A percentile compares a stretch with the other conserved stretches of the same genome.
phyloP scores from a whole-genome alignment of 345 rosid genomes.

The Stellera chamaejasme region DNA sequence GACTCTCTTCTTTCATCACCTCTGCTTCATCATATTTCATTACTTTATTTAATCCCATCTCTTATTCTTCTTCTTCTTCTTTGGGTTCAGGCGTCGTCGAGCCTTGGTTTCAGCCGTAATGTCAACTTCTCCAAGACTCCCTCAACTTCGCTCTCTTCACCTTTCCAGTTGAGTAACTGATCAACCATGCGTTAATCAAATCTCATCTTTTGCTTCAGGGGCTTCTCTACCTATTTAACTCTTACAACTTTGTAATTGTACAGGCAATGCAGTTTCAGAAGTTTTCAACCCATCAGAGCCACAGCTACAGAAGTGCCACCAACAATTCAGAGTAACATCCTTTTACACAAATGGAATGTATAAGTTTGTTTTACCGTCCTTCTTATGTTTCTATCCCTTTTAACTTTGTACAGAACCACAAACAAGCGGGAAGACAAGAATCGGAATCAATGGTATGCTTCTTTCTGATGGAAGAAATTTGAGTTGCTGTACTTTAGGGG shows the following conservation, averaged over 20 bases:
- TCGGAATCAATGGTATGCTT: conserved; percentile 81
- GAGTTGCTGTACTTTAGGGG: no score
- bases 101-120: conserved; percentile 29
- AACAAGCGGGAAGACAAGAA: conserved; percentile 52
- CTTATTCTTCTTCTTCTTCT: neutral
- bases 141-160: conserved; percentile 30
- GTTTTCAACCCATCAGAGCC: conserved; percentile 61
- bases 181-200: neutral
- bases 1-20: neutral
- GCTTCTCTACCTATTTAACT: neutral
- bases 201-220: neutral
- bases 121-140: conserved; percentile 21
- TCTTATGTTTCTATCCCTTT: conserved; percentile 17
- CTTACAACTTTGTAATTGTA: neutral
- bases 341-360: neutral
- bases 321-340: conserved; percentile 45
- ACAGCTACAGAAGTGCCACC: conserved; percentile 74
- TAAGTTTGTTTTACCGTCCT: conserved; percentile 13
- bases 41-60: neutral
- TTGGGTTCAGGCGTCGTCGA: conserved; percentile 30
- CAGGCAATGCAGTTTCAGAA: conserved; percentile 38
- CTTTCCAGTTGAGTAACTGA: conserved; percentile 50
- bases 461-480: no score
- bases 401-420: conserved; percentile 35
- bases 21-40: neutral